Conservation (phyloP, 1,139 yeast genomes). For the Wickerhamomyces sp. region DNA sequence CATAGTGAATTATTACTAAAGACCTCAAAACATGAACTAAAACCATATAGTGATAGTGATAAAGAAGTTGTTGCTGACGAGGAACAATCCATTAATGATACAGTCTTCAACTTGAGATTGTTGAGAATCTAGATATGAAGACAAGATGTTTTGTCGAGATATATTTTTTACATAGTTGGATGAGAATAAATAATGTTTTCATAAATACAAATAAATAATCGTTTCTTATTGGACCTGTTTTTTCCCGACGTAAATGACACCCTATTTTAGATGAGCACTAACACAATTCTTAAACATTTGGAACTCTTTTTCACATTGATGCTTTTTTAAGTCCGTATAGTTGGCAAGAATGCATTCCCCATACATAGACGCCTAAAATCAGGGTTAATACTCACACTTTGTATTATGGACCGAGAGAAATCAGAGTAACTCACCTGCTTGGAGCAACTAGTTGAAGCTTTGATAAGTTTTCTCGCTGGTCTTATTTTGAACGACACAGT, state of each 20-base stretch:
- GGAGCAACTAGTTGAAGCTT: conserved; percentile 13
- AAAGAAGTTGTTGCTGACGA: conserved; percentile 72
- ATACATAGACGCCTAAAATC: conserved; percentile 41
- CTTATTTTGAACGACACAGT: conserved; percentile 4
- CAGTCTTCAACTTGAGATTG: conserved; percentile 75
- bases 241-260: too few species aligned
- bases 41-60: conserved; percentile 33
- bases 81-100: conserved; percentile 85
- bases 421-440: conserved; percentile 6
- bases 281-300: conserved; percentile 53
- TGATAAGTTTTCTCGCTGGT: conserved; percentile 14
- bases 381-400: not conserved
- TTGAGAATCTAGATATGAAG: conserved; percentile 43
- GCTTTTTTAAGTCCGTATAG: conserved; percentile 51
- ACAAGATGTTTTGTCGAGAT: not conserved
- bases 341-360: conserved; percentile 58
- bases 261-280: too few species aligned
- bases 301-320: conserved; percentile 56
- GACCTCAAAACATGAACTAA: conserved; percentile 65
- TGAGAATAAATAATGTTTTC: not conserved
- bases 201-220: not conserved
- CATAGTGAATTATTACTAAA: conserved; percentile 70
- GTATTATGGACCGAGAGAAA: not conserved
- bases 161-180: not conserved
- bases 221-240: not conserved